Evolutionary conservation across 75 land plant species (phyloP).

Genomic region (Sequoiadendron giganteum): DNA sequence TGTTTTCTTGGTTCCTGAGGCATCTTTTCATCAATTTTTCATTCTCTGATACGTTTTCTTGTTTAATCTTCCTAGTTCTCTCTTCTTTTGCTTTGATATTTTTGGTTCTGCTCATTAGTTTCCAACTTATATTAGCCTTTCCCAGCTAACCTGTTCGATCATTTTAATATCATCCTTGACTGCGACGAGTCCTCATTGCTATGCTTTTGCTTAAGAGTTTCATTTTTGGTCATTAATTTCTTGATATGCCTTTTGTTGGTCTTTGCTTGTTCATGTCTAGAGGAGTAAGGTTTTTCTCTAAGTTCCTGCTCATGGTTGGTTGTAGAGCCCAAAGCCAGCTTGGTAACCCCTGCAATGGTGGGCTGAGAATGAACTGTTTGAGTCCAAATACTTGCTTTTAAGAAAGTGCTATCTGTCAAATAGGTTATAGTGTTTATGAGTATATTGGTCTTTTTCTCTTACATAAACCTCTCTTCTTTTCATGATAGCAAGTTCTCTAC

Average conservation of each 20-base stretch:
- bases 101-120: neutral
- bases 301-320: neutral
- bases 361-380: neutral
- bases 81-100: neutral
- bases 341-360: neutral
- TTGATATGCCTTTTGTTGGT: neutral
- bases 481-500: neutral
- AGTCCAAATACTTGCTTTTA: neutral
- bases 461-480: neutral
- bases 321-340: neutral
- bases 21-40: neutral
- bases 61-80: neutral
- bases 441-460: neutral
- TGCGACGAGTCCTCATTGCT: neutral
- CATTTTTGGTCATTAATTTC: too few species aligned
- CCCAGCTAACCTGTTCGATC: neutral
- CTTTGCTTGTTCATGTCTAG: neutral
- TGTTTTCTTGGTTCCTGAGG: neutral
- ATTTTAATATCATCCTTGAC: neutral
- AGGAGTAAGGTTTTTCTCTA: neutral
- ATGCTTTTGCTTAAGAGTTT: neutral
- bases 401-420: neutral
- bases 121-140: neutral
- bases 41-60: neutral
- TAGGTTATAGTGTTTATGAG: neutral